Evolutionary conservation across 2,329 filamentous ascomycete genomes (phyloP), one percentile per base, ranked within the genome.

Genomic region (Scedosporium aurantiacum): DNA sequence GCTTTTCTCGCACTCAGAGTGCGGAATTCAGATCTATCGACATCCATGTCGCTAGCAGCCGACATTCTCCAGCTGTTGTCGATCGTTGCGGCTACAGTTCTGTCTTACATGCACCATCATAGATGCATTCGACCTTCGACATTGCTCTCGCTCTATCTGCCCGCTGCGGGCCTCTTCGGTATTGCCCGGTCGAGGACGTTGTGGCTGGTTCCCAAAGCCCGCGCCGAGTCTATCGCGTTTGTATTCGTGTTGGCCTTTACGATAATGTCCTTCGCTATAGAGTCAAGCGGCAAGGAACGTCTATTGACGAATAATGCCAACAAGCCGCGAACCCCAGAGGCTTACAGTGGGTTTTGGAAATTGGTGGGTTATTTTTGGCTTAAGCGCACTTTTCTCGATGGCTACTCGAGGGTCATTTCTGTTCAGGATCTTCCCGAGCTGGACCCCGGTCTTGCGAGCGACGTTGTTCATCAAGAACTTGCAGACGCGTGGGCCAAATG

Each of bases 51-150:
- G 0, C 37, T 68, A 3, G 63, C 66, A 1, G 66, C 64, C 4
- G 66, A 69, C 59, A 61, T 65, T 2, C 28, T 69, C 18, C n/a
- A 60, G 18, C 5, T 64, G 4, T 12, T 64, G 27, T 65, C 65
- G 14, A 66, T 63, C 0, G 52, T 62, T 14, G 60, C 14, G 4
- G 63, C 65, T 5, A 54, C 52, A 1, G n/a, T 63, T 2, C 58
- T 68, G 4, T 70, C 65, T 8, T 63, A 62, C 4, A 37, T 66
- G 5, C 65, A 61, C 45, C 66, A 70, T 41, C 64, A 64, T 12
- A 62, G 65, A 16, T 68, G 66, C 1, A 45, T 54, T 14, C 67
- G 66, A 0, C 69, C 68, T 2, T 69, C 67, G 1, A 68, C 69
- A 2, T 50, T 69, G 0, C 62, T 70, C 3, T 64, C 62, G 27